These are phyloP conservation scores for Microthlaspi erraticum DNA, from an alignment of 345 rosid genomes.

Conservation along the genomic window DNA sequence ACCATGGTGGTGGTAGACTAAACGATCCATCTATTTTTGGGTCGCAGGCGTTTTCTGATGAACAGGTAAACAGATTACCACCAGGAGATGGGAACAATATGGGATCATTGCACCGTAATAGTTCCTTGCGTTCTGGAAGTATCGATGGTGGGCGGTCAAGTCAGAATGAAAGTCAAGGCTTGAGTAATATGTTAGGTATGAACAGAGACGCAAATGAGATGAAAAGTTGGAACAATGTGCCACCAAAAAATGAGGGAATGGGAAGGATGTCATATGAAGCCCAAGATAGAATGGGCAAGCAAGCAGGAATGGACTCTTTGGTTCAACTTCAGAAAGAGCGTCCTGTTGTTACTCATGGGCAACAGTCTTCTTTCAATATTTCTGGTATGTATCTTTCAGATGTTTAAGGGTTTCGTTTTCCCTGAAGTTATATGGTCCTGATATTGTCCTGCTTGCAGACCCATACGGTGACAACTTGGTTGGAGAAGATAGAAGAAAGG, in stretches of 20 bases:
- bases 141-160: slow-evolving; percentile 41
- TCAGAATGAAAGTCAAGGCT: slow-evolving; percentile 43
- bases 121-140: slow-evolving; percentile 43
- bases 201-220: slow-evolving; percentile 44
- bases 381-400: slow-evolving; percentile 42
- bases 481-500: slow-evolving; percentile 51
- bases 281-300: slow-evolving; percentile 50
- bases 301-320: slow-evolving; percentile 34
- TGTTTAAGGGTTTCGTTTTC: background rate
- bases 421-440: background rate
- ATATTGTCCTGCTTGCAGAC: slow-evolving; percentile 40
- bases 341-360: slow-evolving; percentile 43
- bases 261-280: slow-evolving; percentile 43
- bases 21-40: slow-evolving; percentile 41
- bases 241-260: slow-evolving; percentile 43
- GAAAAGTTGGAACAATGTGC: slow-evolving; percentile 44
- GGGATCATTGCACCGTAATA: slow-evolving; percentile 46
- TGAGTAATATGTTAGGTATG: slow-evolving; percentile 37
- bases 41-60: slow-evolving; percentile 33
- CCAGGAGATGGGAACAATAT: slow-evolving; percentile 43
- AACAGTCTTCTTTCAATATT: slow-evolving; percentile 45
- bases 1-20: slow-evolving; percentile 49
- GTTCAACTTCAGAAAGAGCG: slow-evolving; percentile 39
- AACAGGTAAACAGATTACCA: slow-evolving; percentile 33
- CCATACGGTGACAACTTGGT: slow-evolving; percentile 45